phyloP scores from a whole-genome alignment of 2,329 filamentous ascomycete genomes.

The Penicillium thymicola region DNA sequence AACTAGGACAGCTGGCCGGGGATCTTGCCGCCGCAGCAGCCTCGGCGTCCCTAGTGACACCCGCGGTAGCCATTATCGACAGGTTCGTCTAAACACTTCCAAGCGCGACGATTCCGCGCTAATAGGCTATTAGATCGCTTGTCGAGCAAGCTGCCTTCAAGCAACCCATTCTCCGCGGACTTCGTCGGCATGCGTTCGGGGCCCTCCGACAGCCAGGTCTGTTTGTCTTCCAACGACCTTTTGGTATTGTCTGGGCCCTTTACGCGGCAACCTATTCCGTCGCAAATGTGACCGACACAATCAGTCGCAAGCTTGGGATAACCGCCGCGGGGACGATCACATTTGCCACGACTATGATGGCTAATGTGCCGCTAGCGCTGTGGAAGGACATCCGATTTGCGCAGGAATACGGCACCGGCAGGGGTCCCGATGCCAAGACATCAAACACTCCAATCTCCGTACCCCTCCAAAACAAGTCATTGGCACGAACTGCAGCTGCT shows the following conservation, averaged over 20 bases:
- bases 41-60: slow-evolving; percentile 27
- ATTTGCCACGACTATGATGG: slow-evolving; percentile 54
- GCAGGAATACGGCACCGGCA: slow-evolving; percentile 68
- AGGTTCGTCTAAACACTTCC: slow-evolving; percentile 14
- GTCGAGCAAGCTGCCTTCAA: slow-evolving; percentile 26
- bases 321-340: slow-evolving; percentile 57
- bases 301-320: slow-evolving; percentile 56
- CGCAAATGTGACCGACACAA: slow-evolving; percentile 78
- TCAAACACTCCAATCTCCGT: slow-evolving; percentile 19
- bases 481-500: slow-evolving; percentile 20
- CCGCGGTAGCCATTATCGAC: slow-evolving; percentile 29
- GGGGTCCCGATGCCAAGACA: slow-evolving; percentile 60
- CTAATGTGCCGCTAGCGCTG: slow-evolving; percentile 31
- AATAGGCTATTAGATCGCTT: slow-evolving; percentile 17
- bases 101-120: neutral
- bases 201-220: slow-evolving; percentile 21
- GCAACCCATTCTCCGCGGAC: slow-evolving; percentile 20
- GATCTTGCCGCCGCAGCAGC: slow-evolving; percentile 25
- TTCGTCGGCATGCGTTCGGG: slow-evolving; percentile 18
- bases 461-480: slow-evolving; percentile 9
- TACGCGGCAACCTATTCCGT: slow-evolving; percentile 84
- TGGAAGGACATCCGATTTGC: slow-evolving; percentile 39
- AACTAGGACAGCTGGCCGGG: slow-evolving; percentile 17
- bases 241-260: slow-evolving; percentile 48
- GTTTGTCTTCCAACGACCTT: slow-evolving; percentile 38